Evolutionary conservation across 257 asterid genomes (phyloP), one percentile per base, ranked within the genome.

Genomic region (Echium plantagineum): DNA sequence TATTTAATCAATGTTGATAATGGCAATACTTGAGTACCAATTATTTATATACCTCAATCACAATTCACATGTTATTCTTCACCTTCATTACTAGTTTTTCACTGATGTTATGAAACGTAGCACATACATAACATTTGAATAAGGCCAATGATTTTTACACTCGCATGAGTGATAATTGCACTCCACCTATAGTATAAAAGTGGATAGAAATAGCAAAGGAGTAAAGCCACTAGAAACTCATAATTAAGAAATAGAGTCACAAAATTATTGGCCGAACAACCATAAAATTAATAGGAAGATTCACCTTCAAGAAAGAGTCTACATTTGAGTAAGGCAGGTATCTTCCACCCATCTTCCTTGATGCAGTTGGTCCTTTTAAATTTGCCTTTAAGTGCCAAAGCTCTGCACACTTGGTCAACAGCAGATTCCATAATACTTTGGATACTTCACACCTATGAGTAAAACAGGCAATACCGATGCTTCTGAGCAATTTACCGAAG

Each of bases 271-370:
- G 3, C 26, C 26, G 1, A 24, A 3, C 3, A 24, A 24, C 1
- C 9, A 31, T 51, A 51, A 63, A 55, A 31, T 49, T 16, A 56
- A 7, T 63, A 35, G 30, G 72, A 66, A n/a, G 38, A 21, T 61
- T 73, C 73, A 86, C 97, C 95, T 84, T 89, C 15, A 89, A 74
- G 75, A 89, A 89, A 19, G 89, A 82, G 78, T 89, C 95, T 51
- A 89, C 94, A 54, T 89, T 89, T 66, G 97, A 86, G 77, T 89
- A 89, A 48, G 97, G 97, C 81, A 75, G 73, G 77, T 86, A 89
- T 76, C 85, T 84, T 60, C 97, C 94, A 60, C 90, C 78, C 75
- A 82, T 80, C 78, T 68, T 86, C 73, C 70, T 83, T 17, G 90
- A 80, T 70, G 77, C 74, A 74, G 76, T 78, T 30, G 86, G 91